These are phyloP conservation scores for Penicillium goetzii DNA, from an alignment of 495 filamentous ascomycete genomes.

Conservation along the genomic window DNA sequence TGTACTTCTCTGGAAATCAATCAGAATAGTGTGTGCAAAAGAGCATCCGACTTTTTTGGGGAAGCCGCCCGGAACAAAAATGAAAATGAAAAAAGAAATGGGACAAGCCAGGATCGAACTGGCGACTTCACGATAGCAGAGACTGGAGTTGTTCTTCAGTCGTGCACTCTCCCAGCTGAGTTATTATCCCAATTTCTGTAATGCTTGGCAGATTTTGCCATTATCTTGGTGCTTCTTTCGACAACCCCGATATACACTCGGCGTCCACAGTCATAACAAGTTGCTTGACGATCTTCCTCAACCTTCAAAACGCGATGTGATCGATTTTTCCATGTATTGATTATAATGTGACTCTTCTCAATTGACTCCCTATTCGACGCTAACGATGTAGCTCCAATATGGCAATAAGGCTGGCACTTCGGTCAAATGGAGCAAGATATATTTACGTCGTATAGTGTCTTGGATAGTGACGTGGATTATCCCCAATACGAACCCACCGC, in stretches of 20 bases:
- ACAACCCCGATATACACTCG: neutral
- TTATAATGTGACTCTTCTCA: neutral
- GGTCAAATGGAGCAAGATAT: neutral
- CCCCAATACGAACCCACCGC: neutral
- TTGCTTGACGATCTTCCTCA: too few relatives aligned
- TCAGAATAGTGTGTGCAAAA: too few relatives aligned
- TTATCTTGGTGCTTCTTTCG: neutral
- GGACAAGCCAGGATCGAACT: slow-evolving; percentile 11
- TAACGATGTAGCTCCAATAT: neutral
- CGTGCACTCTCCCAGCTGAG: slow-evolving; percentile 11
- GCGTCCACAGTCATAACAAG: too few relatives aligned
- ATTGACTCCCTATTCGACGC: neutral
- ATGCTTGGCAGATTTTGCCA: neutral
- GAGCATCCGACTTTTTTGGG: neutral
- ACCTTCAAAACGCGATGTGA: too few relatives aligned
- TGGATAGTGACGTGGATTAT: neutral
- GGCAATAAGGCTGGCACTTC: neutral
- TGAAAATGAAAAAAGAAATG: neutral
- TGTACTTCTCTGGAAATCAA: too few relatives aligned
- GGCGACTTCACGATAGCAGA: slow-evolving; percentile 10
- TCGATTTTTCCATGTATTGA: neutral
- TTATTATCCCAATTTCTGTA: neutral
- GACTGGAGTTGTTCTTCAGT: slow-evolving; percentile 9
- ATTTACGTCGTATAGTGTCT: neutral
- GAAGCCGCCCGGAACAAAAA: neutral